Percentiles rank a stretch among this genome's conserved stretches.
Evolutionary conservation across 2,329 filamentous ascomycete species (phyloP).

Genomic region (Neofusicoccum kwambonambiense): DNA sequence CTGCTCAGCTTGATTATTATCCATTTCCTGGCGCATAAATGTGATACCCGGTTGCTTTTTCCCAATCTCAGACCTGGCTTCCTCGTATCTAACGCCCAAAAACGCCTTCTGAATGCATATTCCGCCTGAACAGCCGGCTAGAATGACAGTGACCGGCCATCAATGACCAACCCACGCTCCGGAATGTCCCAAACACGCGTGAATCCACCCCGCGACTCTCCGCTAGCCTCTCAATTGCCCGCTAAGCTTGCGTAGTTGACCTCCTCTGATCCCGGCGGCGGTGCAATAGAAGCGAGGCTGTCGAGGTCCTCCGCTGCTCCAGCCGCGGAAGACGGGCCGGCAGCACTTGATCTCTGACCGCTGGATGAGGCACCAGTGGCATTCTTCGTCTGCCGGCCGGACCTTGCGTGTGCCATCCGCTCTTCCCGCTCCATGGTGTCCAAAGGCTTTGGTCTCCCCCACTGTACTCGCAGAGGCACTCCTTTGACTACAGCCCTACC

Average conservation of each 20-base stretch:
- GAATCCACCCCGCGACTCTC: too few relatives aligned
- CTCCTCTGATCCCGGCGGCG: slow-evolving; percentile 78
- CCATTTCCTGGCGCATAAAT: background rate
- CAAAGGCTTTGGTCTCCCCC: slow-evolving; percentile 88
- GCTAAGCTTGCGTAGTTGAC: slow-evolving; percentile 82
- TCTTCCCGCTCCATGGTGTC: slow-evolving; percentile 90
- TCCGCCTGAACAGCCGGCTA: background rate
- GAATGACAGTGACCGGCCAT: slow-evolving; percentile 26
- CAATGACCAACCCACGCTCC: background rate
- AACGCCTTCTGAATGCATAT: slow-evolving; percentile 22
- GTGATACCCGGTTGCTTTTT: slow-evolving; percentile 13
- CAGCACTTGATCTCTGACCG: background rate
- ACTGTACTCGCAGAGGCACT: slow-evolving; percentile 84
- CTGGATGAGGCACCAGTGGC: slow-evolving; percentile 29
- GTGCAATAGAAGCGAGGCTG: slow-evolving; percentile 57
- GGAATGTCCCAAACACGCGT: slow-evolving; percentile 3
- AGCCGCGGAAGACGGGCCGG: slow-evolving; percentile 42
- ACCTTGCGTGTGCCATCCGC: slow-evolving; percentile 74
- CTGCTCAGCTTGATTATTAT: slow-evolving; percentile 31
- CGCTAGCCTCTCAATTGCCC: slow-evolving; percentile 60
- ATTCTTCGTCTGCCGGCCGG: slow-evolving; percentile 56
- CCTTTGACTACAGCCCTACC: slow-evolving; percentile 87
- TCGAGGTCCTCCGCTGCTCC: slow-evolving; percentile 45
- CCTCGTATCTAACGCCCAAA: slow-evolving; percentile 22
- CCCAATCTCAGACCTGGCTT: background rate